Conservation (phyloP, 805 yeast genomes). For the Debaryomyces tyrocola region DNA sequence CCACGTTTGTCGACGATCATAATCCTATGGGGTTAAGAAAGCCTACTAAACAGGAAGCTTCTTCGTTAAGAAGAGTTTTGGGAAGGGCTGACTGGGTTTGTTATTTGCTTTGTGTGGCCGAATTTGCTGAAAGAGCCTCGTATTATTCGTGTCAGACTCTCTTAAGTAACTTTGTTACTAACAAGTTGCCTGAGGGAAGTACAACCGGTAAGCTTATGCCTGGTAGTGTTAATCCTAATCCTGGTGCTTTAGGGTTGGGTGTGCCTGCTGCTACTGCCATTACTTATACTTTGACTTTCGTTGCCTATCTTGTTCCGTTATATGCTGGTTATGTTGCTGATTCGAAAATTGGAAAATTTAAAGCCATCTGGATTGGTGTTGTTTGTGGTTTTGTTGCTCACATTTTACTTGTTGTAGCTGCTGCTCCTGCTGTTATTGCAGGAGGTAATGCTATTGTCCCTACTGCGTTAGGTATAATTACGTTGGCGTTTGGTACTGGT, state of each 20-base stretch:
- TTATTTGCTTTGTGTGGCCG: constrained; percentile 51
- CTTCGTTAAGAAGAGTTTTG: constrained; percentile 31
- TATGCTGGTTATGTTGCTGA: constrained; percentile 55
- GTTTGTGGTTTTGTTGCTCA: constrained; percentile 48
- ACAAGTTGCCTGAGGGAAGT: constrained; percentile 50
- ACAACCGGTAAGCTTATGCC: constrained; percentile 37
- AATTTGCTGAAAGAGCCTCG: constrained; percentile 57
- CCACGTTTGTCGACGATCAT: constrained; percentile 28
- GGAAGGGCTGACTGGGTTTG: constrained; percentile 51
- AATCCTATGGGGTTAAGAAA: constrained; percentile 38
- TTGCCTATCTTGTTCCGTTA: constrained; percentile 51
- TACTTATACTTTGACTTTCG: constrained; percentile 45
- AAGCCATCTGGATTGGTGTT: constrained; percentile 51
- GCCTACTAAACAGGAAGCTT: constrained; percentile 28
- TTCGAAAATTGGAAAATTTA: constrained; percentile 46
- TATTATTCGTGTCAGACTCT: constrained; percentile 49
- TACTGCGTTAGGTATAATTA: constrained; percentile 39
- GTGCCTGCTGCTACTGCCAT: constrained; percentile 47
- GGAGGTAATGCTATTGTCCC: constrained; percentile 41
- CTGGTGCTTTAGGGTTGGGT: constrained; percentile 54
- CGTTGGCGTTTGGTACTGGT: constrained; percentile 50
- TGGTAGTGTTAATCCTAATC: constrained; percentile 40
- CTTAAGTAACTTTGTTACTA: constrained; percentile 49
- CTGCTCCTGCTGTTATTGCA: constrained; percentile 39
- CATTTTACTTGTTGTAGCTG: constrained; percentile 48